Evolutionary conservation across 345 rosid species (phyloP).

Genomic region (Corchorus olitorius): DNA sequence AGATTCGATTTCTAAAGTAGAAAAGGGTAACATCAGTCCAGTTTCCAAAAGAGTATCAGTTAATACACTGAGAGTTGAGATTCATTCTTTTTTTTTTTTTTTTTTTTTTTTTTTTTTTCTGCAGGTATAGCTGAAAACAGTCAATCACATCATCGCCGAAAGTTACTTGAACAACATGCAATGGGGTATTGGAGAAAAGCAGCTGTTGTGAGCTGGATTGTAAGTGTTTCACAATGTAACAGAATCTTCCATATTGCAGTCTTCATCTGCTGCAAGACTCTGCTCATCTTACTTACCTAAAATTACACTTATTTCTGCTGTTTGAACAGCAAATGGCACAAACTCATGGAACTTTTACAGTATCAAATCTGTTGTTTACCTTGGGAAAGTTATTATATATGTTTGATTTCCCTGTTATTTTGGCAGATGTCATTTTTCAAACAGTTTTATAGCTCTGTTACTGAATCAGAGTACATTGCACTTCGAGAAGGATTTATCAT

Average conservation of each 20-base stretch:
- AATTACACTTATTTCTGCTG: neutral
- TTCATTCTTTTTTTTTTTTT: too few species aligned
- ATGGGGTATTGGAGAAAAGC: conserved; percentile 71
- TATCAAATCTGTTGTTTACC: neutral
- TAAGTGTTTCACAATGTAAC: conserved; percentile 32
- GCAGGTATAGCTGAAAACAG: conserved; percentile 19
- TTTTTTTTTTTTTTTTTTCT: too few species aligned
- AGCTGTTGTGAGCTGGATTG: conserved; percentile 76
- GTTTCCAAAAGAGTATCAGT: neutral
- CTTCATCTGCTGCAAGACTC: neutral
- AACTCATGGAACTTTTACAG: neutral
- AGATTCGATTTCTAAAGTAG: conserved; percentile 25
- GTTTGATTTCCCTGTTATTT: conserved; percentile 8
- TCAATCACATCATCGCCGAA: conserved; percentile 21
- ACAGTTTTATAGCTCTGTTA: conserved; percentile 78
- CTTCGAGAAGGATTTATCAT: conserved; percentile 77
- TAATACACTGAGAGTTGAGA: too few species aligned
- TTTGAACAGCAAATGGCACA: neutral
- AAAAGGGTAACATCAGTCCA: conserved; percentile 23
- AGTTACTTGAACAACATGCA: conserved; percentile 44
- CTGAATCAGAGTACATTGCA: conserved; percentile 69
- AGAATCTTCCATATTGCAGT: neutral
- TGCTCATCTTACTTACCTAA: neutral
- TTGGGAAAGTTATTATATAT: neutral
- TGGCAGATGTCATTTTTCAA: conserved; percentile 79